Evolutionary conservation across 2,329 filamentous ascomycete species (phyloP).

Genomic region (Colletotrichum sidae): DNA sequence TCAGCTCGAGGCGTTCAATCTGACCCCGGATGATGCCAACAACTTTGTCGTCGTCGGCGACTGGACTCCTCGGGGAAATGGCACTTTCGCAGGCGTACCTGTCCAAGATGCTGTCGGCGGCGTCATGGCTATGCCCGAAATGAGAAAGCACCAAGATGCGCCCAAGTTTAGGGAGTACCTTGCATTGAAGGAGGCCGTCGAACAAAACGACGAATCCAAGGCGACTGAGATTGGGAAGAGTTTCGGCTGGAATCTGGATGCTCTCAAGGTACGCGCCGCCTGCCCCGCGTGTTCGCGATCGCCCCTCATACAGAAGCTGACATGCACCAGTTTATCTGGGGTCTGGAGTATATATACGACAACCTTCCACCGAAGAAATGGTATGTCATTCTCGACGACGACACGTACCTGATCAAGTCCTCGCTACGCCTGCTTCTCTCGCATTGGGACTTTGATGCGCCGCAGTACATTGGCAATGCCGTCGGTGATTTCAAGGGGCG

Average conservation of each 20-base stretch:
- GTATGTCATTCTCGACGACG: slow-evolving; percentile 69
- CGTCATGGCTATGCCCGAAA: slow-evolving; percentile 48
- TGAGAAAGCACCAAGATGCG: slow-evolving; percentile 43
- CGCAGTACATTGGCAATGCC: slow-evolving; percentile 67
- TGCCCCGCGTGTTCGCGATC: slow-evolving; percentile 6
- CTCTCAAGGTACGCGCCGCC: slow-evolving; percentile 55
- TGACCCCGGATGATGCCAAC: slow-evolving; percentile 50
- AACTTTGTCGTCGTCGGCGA: slow-evolving; percentile 64
- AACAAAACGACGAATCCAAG: slow-evolving; percentile 50
- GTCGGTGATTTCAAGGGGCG: slow-evolving; percentile 66
- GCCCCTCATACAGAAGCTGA: slow-evolving; percentile 1
- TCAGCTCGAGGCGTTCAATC: slow-evolving; percentile 58
- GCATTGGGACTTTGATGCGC: slow-evolving; percentile 59
- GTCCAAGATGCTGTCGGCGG: slow-evolving; percentile 56
- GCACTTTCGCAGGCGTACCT: slow-evolving; percentile 46
- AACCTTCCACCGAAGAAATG: slow-evolving; percentile 66
- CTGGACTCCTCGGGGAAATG: slow-evolving; percentile 54
- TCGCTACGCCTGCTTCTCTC: slow-evolving; percentile 61
- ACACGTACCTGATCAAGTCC: slow-evolving; percentile 64
- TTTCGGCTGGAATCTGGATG: slow-evolving; percentile 63
- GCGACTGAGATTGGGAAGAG: slow-evolving; percentile 51
- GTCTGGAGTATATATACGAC: slow-evolving; percentile 63
- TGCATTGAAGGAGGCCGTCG: slow-evolving; percentile 52
- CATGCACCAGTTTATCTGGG: slow-evolving; percentile 61
- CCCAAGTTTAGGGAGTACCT: slow-evolving; percentile 55